Base-by-base conservation (phyloP, 805 yeast species). In the Wilhelminamyces savonicus region DNA sequence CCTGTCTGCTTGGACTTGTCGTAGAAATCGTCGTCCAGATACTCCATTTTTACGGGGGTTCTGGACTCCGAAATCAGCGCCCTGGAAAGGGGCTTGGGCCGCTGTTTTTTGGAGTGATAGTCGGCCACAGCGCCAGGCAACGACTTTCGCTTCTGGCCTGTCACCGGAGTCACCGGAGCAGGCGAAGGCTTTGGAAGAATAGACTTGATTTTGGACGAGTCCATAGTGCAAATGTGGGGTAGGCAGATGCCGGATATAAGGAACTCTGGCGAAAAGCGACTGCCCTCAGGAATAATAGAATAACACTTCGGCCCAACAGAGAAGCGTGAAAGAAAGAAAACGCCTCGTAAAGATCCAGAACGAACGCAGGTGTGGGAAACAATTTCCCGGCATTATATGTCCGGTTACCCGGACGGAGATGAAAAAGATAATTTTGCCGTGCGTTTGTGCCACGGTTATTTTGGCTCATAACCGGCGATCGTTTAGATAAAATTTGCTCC, bases 141-240 rank as follows among this genome's bases (percentile, higher is more conserved):
- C 1, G 48, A 34, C 26, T 44, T 48, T 23, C 54, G 33, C 26
- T 45, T 43, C 21, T 34, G 41, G 8, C 27, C 21, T 13, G 15
- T 21, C 21, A 28, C 16, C 13, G 43, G 28, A 3, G 56, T 47
- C 16, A 31, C 42, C 18, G 30, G 22, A 12, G 35, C 16, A 6
- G 43, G 36, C n/a, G 59, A 43, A 11, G 66, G 68, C 39, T 63
- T 64, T 14, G 70, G 70, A 26, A 63, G 52, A 27, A 64, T 64
- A 19, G 64, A 53, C 43, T 63, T 64, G 43, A 63, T 43, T 39
- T 56, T 60, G 11, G 62, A 46, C 39, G 58, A 60, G 31, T 62
- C 66, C 65, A 59, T 59, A 13, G 16, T 17, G 13, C 14, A 18
- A 13, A 7, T 21, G 21, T 12, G 12, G 25, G 22, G 13, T 27